Evolutionary conservation across 352 stramenopile genomes (phyloP), one percentile per base, ranked within the genome.

Genomic region (Aphanomyces stellatus): DNA sequence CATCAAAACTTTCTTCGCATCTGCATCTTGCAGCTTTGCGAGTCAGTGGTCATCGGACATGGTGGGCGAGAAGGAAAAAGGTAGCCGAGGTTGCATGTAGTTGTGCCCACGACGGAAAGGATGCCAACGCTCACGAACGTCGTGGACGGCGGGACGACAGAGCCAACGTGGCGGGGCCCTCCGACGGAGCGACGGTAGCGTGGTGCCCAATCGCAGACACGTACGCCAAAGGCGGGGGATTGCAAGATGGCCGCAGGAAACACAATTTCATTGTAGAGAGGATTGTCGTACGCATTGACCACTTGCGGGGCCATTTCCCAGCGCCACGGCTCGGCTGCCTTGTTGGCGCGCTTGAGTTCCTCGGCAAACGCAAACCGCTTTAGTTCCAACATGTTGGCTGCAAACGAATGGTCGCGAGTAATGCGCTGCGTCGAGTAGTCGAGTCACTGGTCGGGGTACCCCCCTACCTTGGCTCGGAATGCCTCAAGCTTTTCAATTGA

Each of bases 201-300:
- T n/a, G n/a, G n/a, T n/a, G n/a, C n/a, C n/a, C n/a, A n/a, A n/a
- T n/a, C n/a, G n/a, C n/a, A n/a, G n/a, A n/a, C n/a, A 42, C 79
- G 64, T 27, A 69, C 72, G 41, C 82, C 72, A 61, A 98, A 98
- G 61, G 98, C 97, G 6, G 95, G 95, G 43, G 88, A 76, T 71
- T 98, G 93, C 19, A 98, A 69, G 65, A 98, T 98, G 2, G 91
- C 95, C 4, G 95, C 95, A 2, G 95, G 95, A 69, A 98, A 98
- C 7, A 98, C 92, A 65, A 98, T 98, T 71, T 98, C 89, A 68
- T 93, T 94, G 6, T 69, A 74, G 11, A 75, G 75, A 4, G 76
- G 68, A 53, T 79, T 73, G 72, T 94, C 89, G 72, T 90, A 94
- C 24, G 90, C 93, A 75, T 98, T 98, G 41, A 98, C 88, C 0